Base-by-base conservation (phyloP, 2,329 filamentous ascomycete genomes). In the Exophiala aquamarina region DNA sequence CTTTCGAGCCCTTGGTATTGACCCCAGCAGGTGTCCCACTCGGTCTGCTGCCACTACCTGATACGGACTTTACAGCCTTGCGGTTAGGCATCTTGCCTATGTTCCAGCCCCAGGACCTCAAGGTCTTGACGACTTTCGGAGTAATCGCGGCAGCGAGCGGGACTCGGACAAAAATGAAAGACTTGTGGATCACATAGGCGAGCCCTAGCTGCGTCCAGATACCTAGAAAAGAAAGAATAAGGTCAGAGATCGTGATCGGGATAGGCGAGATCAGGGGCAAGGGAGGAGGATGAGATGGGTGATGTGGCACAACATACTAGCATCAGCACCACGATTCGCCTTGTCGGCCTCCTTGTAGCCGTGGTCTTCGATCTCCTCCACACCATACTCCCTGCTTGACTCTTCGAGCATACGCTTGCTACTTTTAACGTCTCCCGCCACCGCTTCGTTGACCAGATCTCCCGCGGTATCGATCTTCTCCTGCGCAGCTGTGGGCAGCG, bases 101-200 rank as follows among this genome's bases (percentile, higher is more conserved):
- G 64, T 97, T 83, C 85, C 89, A 97, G 4, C 93, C 93, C 89
- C 92, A 95, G 10, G 82, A 78, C 55, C 92, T 77, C 20, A 98
- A 74, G 10, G 83, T 81, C 70, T 89, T 94, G 61, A 96, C 93
- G n/a, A 97, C 84, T 70, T 94, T 96, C 1, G 93, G 93, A 7
- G 89, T 90, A 26, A 97, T 77, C 2, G 90, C 92, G 10, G 89
- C 90, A 1, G 93, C 93, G 55, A 97, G 71, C 7, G 93, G 93
- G 8, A 98, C 89, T n/a, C 93, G 82, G 57, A 97, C 69, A 68
- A 98, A 95, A 62, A 98, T 96, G 68, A 97, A 89, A 59, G 87
- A 94, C 73, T 98, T 98, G 76, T 98, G 93, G 49, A 98, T 89
- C 20, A 92, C 92, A 64, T 98, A 98, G 10, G 93, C 93, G 39